Conservation (phyloP, 2,329 filamentous ascomycete genomes). For the Claviceps paspali region DNA sequence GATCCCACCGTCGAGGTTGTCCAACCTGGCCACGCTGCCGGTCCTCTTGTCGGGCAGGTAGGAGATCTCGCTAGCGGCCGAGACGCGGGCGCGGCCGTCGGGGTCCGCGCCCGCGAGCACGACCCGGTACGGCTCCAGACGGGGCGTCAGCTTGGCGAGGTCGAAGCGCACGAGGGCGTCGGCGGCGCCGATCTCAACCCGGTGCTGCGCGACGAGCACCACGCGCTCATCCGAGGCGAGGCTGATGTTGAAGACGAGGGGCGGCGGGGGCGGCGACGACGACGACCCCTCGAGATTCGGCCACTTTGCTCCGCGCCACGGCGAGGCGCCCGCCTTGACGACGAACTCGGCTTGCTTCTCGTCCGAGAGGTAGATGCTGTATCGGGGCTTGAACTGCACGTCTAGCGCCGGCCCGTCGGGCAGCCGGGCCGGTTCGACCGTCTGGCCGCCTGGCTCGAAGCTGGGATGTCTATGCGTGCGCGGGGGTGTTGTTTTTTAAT, state of each 20-base stretch:
- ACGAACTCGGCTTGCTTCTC: slow-evolving; percentile 27
- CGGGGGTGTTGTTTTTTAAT: no score
- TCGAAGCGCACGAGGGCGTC: slow-evolving; percentile 23
- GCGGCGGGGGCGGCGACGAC: slow-evolving; percentile 8
- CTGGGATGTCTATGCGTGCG: slow-evolving; percentile 20
- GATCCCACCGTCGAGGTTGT: slow-evolving; percentile 28
- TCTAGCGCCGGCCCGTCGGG: slow-evolving; percentile 21
- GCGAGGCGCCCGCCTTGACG: slow-evolving; percentile 26
- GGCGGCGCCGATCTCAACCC: no score
- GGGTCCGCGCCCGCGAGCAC: slow-evolving; percentile 20
- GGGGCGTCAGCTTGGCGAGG: slow-evolving; percentile 16
- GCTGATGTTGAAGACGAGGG: slow-evolving; percentile 23
- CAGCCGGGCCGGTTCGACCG: slow-evolving; percentile 18
- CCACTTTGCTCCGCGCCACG: slow-evolving; percentile 24
- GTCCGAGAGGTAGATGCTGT: slow-evolving; percentile 29
- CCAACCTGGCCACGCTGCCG: slow-evolving; percentile 30
- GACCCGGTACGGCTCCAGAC: slow-evolving; percentile 23
- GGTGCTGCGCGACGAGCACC: no score
- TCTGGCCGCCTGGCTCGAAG: slow-evolving; percentile 30
- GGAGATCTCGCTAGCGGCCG: slow-evolving; percentile 20
- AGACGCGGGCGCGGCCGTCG: slow-evolving; percentile 18
- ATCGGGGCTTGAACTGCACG: slow-evolving; percentile 28
- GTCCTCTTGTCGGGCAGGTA: slow-evolving; percentile 27
- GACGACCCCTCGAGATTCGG: slow-evolving; percentile 11
- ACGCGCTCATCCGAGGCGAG: slow-evolving; percentile 15